A percentile compares a stretch with the other conserved stretches of the same genome.
phyloP scores from a whole-genome alignment of 2,329 filamentous ascomycete species.

The Verticillium albo-atrum region DNA sequence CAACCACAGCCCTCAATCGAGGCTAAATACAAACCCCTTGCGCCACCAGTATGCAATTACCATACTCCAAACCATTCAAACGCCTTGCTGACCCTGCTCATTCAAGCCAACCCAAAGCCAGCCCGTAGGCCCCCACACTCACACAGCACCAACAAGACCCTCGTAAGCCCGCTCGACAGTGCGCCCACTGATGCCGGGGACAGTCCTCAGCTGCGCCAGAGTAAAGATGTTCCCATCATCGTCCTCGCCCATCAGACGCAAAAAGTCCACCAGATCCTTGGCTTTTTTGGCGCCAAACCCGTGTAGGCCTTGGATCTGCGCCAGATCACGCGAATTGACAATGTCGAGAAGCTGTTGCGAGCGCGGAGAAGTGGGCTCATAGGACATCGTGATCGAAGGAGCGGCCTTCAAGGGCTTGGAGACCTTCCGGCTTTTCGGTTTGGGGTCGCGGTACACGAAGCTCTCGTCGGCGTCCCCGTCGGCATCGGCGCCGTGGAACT shows the following conservation, averaged over 20 bases:
- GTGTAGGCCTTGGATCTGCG: constrained; percentile 60
- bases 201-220: constrained; percentile 44
- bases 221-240: constrained; percentile 38
- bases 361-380: constrained; percentile 43
- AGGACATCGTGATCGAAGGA: constrained; percentile 30
- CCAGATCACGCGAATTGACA: constrained; percentile 68
- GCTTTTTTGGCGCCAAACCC: constrained; percentile 73
- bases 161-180: constrained; percentile 54
- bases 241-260: constrained; percentile 40
- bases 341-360: constrained; percentile 62
- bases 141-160: constrained; percentile 29
- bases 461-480: constrained; percentile 37
- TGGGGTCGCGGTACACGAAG: constrained; percentile 17
- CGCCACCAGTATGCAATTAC: background rate
- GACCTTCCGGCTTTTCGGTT: constrained; percentile 12
- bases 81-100: background rate
- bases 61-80: background rate
- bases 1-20: background rate
- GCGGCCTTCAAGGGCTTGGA: constrained; percentile 7
- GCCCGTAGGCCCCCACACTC: background rate
- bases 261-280: constrained; percentile 50
- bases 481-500: constrained; percentile 32
- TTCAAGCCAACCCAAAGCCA: background rate
- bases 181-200: constrained; percentile 54
- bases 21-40: background rate